Evolutionary conservation across 2,329 filamentous ascomycete species (phyloP).

Genomic region (Capronia americana): DNA sequence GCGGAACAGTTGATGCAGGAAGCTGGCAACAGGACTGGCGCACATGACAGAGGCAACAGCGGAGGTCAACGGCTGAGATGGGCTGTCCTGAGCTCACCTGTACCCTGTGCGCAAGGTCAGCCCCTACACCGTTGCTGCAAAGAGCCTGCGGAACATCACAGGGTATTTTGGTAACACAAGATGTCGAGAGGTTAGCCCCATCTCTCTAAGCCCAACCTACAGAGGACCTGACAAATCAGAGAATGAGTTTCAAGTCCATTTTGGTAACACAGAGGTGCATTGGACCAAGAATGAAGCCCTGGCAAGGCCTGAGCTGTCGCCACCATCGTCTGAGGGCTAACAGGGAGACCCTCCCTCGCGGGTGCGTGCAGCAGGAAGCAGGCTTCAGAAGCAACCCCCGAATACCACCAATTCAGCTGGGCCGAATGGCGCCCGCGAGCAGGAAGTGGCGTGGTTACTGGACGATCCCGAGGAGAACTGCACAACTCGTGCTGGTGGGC

Average conservation of each 20-base stretch:
- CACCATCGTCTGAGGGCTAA: conserved; percentile 13
- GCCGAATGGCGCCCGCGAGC: not conserved
- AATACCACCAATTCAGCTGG: conserved; percentile 12
- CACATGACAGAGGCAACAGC: conserved; percentile 30
- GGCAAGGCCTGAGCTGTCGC: conserved; percentile 15
- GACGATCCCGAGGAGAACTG: not conserved
- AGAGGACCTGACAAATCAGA: conserved; percentile 35
- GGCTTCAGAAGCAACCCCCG: conserved; percentile 10
- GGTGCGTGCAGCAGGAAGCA: conserved; percentile 12
- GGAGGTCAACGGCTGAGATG: conserved; percentile 17
- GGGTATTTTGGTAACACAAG: conserved; percentile 29
- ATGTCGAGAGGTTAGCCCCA: conserved; percentile 34
- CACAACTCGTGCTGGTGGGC: conserved; percentile 5
- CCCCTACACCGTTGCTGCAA: conserved; percentile 33
- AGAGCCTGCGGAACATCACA: conserved; percentile 35
- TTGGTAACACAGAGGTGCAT: conserved; percentile 33
- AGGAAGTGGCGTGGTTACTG: not conserved
- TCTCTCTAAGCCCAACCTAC: conserved; percentile 11
- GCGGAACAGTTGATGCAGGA: conserved; percentile 21
- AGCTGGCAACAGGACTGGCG: conserved; percentile 21
- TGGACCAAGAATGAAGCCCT: conserved; percentile 25
- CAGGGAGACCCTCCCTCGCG: conserved; percentile 21
- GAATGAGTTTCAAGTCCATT: conserved; percentile 18
- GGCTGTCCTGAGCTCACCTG: conserved; percentile 17
- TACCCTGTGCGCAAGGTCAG: conserved; percentile 24